Evolutionary conservation across 345 rosid genomes (phyloP), one percentile per base, ranked within the genome.

Genomic region (Citrus mangshanensis): DNA sequence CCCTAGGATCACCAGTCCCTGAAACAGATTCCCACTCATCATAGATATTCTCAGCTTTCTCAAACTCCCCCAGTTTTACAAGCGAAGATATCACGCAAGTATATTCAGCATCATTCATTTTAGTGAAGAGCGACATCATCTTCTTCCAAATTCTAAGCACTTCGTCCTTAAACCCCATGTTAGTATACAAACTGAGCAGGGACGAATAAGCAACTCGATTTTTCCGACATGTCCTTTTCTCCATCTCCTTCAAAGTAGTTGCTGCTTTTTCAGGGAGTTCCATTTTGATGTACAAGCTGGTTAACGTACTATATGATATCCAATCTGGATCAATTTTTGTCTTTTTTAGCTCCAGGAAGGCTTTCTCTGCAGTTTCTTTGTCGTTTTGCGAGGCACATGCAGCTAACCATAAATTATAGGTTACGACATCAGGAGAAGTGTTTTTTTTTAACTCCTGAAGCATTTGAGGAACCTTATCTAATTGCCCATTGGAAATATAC

Each of bases 21-120:
- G 95, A 88, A 83, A 85, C 85, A 28, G 91, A 85, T 68, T 90
- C 97, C 99, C 99, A 94, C 68, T 93, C 98, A 10, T 81, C 76
- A 65, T 92, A 95, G 30, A 93, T 72, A 82, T 59, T 87, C 78
- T 89, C 91, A 7, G 95, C 99, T 84, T 88, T 87, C 56, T 82
- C 83, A 27, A 91, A 72, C 66, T 92, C 90, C 25, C 87, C 91
- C 30, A 94, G 94, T 80, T 94, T 96, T 72, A 89, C 85, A 27
- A 88, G 83, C 0, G 98, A 89, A 76, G 99, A 86, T 61, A 96
- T 85, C 94, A 91, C 89, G 74, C 92, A 92, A 16, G 78, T 87
- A 38, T 93, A 91, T 75, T 93, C 97, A 7, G 90, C 87, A 76
- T 91, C 93, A 54, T 82, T 93, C 93, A 94, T 84, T 85, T 89